Evolutionary conservation across 2,329 filamentous ascomycete genomes (phyloP), one percentile per base, ranked within the genome.

Genomic region (Exophiala xenobiotica): DNA sequence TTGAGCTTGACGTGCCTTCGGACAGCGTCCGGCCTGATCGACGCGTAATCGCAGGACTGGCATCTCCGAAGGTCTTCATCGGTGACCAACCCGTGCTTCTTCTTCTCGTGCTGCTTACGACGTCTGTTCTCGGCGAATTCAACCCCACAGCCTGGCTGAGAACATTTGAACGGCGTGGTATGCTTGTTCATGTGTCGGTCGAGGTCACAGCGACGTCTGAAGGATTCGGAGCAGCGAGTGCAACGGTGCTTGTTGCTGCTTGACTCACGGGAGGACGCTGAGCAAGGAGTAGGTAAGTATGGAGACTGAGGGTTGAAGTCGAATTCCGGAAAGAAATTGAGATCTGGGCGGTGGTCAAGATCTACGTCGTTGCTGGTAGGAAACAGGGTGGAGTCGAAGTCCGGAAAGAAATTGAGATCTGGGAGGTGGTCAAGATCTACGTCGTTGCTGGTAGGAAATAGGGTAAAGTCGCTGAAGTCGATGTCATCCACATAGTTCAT

Each of bases 71-170:
- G 19, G 12, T 55, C 48, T 7, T 42, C 7, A 4, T 44, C 31
- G 4, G 42, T 51, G 11, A 43, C 38, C 20, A 52, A 38, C n/a
- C 33, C 49, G 23, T 55, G 53, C 23, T 37, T 38, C 3, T 31
- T 23, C 16, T 55, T 46, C 12, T 51, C 41, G 20, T 55, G 53
- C 16, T 47, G 53, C 7, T 40, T 39, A 22, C 48, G 46, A 5
- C 53, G 43, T 33, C 53, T 37, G 44, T 55, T 55, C 40, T 55
- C 53, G 6, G 53, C 48, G 24, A 55, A 55, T 2, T 44, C 31
- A 8, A 35, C 33, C 16, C 45, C 39, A 37, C 53, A 55, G 20
- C 27, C 47, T 6, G 22, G 33, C 8, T 48, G 39, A 9, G 40
- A 16, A 22, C 53, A 55, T 27, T 29, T 11, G 16, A 48, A 55